Evolutionary conservation across 768 basidiomycete species (phyloP).

Genomic region (Collybia sordida): DNA sequence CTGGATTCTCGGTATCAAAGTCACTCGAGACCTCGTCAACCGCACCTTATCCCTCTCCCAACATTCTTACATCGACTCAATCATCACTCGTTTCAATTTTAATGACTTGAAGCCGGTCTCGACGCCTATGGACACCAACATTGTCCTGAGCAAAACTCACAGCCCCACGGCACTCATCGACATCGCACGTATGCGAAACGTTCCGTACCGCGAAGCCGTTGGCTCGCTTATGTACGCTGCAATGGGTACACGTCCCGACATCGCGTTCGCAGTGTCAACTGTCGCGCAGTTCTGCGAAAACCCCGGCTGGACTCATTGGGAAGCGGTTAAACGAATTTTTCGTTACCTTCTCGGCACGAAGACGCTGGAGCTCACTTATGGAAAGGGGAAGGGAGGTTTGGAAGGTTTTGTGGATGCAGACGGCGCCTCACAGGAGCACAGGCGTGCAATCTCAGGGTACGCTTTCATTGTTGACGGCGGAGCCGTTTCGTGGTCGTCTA

Average conservation of each 20-base stretch:
- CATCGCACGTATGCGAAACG: conserved; percentile 17
- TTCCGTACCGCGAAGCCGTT: conserved; percentile 26
- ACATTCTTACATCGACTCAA: conserved; percentile 27
- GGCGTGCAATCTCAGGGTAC: conserved; percentile 25
- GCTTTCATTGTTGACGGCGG: conserved; percentile 22
- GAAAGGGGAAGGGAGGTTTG: conserved; percentile 3
- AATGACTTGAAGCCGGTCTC: conserved; percentile 20
- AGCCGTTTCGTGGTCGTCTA: conserved; percentile 26
- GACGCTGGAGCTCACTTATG: conserved; percentile 13
- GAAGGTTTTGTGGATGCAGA: conserved; percentile 4
- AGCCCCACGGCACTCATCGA: conserved; percentile 19
- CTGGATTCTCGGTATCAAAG: conserved; percentile 16
- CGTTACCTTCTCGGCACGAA: conserved; percentile 33
- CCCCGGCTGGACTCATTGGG: conserved; percentile 33
- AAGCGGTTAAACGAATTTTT: conserved; percentile 34
- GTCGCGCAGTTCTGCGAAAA: conserved; percentile 31
- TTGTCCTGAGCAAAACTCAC: conserved; percentile 13
- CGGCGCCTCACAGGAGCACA: too few species aligned
- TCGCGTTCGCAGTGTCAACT: conserved; percentile 25
- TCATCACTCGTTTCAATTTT: conserved; percentile 22
- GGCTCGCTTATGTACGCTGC: conserved; percentile 31
- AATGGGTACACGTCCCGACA: conserved; percentile 32
- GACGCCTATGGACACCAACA: conserved; percentile 24
- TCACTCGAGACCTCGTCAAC: conserved; percentile 9
- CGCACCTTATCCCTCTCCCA: conserved; percentile 26